Evolutionary conservation across 2,329 filamentous ascomycete species (phyloP).

Genomic region (Beauveria rudraprayagi): DNA sequence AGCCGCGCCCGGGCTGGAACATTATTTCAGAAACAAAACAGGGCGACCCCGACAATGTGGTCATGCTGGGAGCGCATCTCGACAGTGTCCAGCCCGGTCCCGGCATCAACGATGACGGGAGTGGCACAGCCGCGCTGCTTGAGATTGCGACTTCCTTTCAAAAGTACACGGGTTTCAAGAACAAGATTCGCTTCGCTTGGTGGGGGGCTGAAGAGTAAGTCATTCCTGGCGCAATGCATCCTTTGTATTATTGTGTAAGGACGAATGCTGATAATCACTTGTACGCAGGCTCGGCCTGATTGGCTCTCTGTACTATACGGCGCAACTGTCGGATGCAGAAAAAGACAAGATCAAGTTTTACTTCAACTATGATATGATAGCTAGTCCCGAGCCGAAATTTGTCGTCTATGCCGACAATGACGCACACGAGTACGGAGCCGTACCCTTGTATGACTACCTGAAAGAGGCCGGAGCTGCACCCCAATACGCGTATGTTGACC

Average conservation of each 20-base stretch:
- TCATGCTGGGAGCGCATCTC: slow-evolving; percentile 34
- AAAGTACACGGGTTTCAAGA: slow-evolving; percentile 30
- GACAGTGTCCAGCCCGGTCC: slow-evolving; percentile 32
- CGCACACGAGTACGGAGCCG: slow-evolving; percentile 29
- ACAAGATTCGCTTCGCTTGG: slow-evolving; percentile 37
- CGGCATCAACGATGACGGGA: slow-evolving; percentile 35
- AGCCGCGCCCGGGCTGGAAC: slow-evolving; percentile 31
- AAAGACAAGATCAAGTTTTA: slow-evolving; percentile 54
- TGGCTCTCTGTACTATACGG: slow-evolving; percentile 34
- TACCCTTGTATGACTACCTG: slow-evolving; percentile 28
- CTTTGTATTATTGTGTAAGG: too few species aligned
- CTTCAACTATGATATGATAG: slow-evolving; percentile 67
- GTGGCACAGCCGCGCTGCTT: slow-evolving; percentile 29
- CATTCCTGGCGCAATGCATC: too few species aligned
- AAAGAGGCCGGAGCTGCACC: slow-evolving; percentile 26
- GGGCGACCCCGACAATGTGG: slow-evolving; percentile 33
- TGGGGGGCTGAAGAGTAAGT: slow-evolving; percentile 35
- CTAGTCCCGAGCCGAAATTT: slow-evolving; percentile 32
- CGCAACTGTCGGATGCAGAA: slow-evolving; percentile 27
- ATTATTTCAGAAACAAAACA: slow-evolving; percentile 35
- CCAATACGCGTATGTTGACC: slow-evolving; percentile 21
- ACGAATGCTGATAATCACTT: not conserved
- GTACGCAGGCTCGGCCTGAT: slow-evolving; percentile 28
- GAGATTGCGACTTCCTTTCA: slow-evolving; percentile 30
- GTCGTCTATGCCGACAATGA: slow-evolving; percentile 32